Base-by-base conservation (phyloP, 2,329 filamentous ascomycete species). In the Albifimbria verrucaria region DNA sequence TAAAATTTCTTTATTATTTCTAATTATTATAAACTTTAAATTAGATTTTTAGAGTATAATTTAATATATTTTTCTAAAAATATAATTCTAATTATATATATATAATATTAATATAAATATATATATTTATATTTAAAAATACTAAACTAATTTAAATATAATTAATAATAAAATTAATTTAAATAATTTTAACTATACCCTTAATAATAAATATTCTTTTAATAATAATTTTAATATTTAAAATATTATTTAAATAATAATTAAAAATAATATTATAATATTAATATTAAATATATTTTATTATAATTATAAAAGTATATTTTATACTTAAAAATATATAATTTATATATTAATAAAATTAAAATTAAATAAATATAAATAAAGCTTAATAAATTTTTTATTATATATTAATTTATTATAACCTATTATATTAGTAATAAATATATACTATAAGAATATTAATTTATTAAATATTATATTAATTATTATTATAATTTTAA, bases 171-270 rank as follows among this genome's bases (percentile, higher is more conserved):
- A 28, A 10, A 9, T 17, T 10, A 24, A 32, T 49, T 36, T 25
- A 36, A 49, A n/a, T 32, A 17, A 28, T 49, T 10, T 15, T 25
- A 36, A 28, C 15, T 9, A 49, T 24, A 26, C 9, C 7, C 28
- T 36, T 32, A 32, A 28, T 49, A 45, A 43, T 53, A 53, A 24
- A 36, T 32, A 49, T 32, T 25, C n/a, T 32, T 21, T 47, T 47
- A 36, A 36, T 47, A 25, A 52, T 36, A 36, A 36, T 39, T 17
- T 17, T 49, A 49, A 39, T 32, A 25, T 12, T 32, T 4, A 28
- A 45, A 21, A 10, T 18, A 43, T 25, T 18, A 21, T 22, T 28
- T 49, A 32, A 49, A 7, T 21, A 21, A 23, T 46, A 17, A 44
- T 9, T 25, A 32, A 17, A 46, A 23, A 49, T 26, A 26, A 51